Conservation (phyloP, 1,284 basidiomycete genomes). For the Clitocybe nebularis region DNA sequence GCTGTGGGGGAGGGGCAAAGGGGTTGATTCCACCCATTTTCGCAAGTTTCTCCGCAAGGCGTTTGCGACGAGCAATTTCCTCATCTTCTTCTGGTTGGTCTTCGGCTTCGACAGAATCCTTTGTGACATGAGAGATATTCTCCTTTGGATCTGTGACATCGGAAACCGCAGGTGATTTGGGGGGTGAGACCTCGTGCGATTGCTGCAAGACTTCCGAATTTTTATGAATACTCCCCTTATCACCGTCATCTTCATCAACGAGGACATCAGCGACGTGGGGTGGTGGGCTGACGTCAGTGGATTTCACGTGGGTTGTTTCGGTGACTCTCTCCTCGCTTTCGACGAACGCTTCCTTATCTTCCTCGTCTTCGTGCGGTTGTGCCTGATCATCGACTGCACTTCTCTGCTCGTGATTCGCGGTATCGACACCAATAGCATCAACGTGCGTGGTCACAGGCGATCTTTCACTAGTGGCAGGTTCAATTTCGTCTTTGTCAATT, state of each 20-base stretch:
- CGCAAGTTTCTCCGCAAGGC: constrained; percentile 57
- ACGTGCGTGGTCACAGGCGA: not conserved
- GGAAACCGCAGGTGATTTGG: too few species aligned
- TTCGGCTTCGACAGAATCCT: too few species aligned
- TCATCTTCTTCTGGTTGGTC: constrained; percentile 42
- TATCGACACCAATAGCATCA: not conserved
- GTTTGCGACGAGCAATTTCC: constrained; percentile 47
- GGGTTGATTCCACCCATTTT: constrained; percentile 68
- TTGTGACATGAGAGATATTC: too few species aligned
- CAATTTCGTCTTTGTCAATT: constrained; percentile 2
- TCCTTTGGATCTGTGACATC: too few species aligned
- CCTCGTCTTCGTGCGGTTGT: not conserved
- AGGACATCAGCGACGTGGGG: not conserved
- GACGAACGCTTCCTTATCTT: not conserved
- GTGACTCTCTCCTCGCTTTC: not conserved
- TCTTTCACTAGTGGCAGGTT: not conserved
- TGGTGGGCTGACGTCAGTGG: not conserved
- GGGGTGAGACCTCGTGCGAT: too few species aligned
- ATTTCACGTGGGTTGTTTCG: constrained; percentile 1
- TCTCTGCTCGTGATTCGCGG: not conserved
- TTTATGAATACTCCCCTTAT: constrained; percentile 15
- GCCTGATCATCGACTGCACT: not conserved
- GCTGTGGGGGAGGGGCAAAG: constrained; percentile 39
- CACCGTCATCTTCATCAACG: constrained; percentile 9
- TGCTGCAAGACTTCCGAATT: too few species aligned